Evolutionary conservation across 768 basidiomycete species (phyloP).

Genomic region (Filobasidium floriforme): DNA sequence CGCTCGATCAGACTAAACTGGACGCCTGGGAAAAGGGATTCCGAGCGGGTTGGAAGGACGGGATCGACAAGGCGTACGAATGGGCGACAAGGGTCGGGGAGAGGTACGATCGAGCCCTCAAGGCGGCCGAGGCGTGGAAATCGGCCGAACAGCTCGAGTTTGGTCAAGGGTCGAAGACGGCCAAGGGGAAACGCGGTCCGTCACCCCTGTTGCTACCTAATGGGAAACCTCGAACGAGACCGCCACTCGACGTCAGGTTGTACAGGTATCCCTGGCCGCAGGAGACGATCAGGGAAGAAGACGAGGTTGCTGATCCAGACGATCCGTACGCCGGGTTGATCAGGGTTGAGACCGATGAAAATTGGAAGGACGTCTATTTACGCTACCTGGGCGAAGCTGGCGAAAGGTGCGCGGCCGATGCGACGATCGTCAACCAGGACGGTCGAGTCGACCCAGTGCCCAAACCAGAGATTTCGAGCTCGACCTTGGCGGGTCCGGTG

Average conservation of each 20-base stretch:
- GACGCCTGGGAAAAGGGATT: constrained; percentile 40
- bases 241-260: constrained; percentile 36
- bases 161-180: background rate
- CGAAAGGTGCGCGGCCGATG: constrained; percentile 9
- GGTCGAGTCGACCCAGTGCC: constrained; percentile 17
- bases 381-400: constrained; percentile 30
- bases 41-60: constrained; percentile 41
- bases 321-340: constrained; percentile 32
- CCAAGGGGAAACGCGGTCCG: constrained; percentile 6
- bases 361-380: constrained; percentile 36
- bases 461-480: constrained; percentile 12
- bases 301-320: background rate
- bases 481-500: constrained; percentile 16
- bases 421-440: constrained; percentile 12
- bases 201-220: background rate
- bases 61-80: constrained; percentile 34
- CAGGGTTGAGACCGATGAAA: constrained; percentile 28
- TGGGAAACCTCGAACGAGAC: constrained; percentile 22
- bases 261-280: constrained; percentile 40
- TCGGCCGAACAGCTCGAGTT: constrained; percentile 21
- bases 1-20: constrained; percentile 25
- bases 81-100: constrained; percentile 42
- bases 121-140: constrained; percentile 39
- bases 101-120: constrained; percentile 39
- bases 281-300: constrained; percentile 12